A percentile compares a stretch with the other conserved stretches of the same genome.
phyloP scores from a whole-genome alignment of 345 rosid genomes.

The Rhodamnia rubescens region DNA sequence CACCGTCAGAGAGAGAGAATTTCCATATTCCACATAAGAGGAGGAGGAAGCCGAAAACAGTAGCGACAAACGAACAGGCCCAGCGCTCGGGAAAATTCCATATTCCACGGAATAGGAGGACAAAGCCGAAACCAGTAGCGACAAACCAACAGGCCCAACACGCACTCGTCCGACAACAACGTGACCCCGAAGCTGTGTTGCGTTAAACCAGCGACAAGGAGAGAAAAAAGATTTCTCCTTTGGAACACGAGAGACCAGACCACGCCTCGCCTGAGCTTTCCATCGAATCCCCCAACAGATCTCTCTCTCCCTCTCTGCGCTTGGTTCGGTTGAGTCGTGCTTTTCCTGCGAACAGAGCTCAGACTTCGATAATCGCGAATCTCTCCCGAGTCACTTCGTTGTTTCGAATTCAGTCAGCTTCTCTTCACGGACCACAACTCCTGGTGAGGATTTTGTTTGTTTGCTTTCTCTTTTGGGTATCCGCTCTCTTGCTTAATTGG shows the following conservation, averaged over 20 bases:
- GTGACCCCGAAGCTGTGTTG: background rate
- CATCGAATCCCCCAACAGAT: background rate
- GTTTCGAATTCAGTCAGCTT: background rate
- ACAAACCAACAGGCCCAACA: background rate
- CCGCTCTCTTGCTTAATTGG: background rate
- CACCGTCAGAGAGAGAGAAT: background rate
- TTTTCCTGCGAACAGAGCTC: background rate
- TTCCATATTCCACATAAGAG: conserved; percentile 9
- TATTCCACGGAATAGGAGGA: background rate
- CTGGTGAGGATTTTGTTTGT: background rate
- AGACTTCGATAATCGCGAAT: background rate
- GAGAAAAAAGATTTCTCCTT: too few species aligned
- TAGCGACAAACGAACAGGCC: background rate
- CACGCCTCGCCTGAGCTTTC: background rate
- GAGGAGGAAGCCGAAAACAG: background rate
- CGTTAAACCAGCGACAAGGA: background rate
- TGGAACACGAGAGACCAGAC: background rate
- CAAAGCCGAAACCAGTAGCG: background rate
- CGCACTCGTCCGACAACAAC: background rate
- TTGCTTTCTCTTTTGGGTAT: background rate
- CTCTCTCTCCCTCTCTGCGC: background rate
- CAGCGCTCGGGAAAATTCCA: background rate
- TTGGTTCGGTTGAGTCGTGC: background rate
- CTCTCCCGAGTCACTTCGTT: background rate
- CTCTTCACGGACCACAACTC: background rate